phyloP scores from a whole-genome alignment of 805 yeast species.

The Zygotorulaspora sp. region DNA sequence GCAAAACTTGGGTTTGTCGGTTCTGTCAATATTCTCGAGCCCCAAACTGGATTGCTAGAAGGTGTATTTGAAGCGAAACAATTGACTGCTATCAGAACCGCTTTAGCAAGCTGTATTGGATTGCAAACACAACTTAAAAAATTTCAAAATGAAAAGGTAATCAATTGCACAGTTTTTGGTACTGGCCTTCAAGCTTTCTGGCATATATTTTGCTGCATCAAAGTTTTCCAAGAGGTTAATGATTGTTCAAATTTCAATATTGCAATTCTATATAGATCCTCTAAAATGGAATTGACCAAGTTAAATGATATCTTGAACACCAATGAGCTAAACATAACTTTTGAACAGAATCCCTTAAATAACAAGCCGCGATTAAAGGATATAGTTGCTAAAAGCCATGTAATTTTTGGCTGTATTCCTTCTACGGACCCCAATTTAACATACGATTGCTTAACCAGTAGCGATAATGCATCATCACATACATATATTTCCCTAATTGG shows the following conservation, averaged over 20 bases:
- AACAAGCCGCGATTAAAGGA: slow-evolving; percentile 16
- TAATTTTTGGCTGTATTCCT: slow-evolving; percentile 60
- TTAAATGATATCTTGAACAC: slow-evolving; percentile 39
- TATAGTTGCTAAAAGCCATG: slow-evolving; percentile 39
- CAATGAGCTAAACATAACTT: slow-evolving; percentile 32
- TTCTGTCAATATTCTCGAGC: slow-evolving; percentile 47
- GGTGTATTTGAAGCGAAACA: slow-evolving; percentile 57
- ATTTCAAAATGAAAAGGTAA: slow-evolving; percentile 12
- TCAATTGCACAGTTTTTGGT: slow-evolving; percentile 45
- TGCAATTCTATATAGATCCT: slow-evolving; percentile 37
- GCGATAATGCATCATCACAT: slow-evolving; percentile 21
- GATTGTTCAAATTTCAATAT: slow-evolving; percentile 34
- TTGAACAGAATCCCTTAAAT: slow-evolving; percentile 29
- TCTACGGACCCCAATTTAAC: slow-evolving; percentile 46
- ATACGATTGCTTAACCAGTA: slow-evolving; percentile 27
- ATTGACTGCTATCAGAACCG: slow-evolving; percentile 64
- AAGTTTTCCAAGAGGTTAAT: slow-evolving; percentile 8
- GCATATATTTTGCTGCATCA: slow-evolving; percentile 40
- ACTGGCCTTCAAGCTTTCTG: slow-evolving; percentile 62
- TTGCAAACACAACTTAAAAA: slow-evolving; percentile 27
- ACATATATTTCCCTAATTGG: slow-evolving; percentile 57
- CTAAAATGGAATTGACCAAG: slow-evolving; percentile 43
- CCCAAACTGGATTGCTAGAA: slow-evolving; percentile 44
- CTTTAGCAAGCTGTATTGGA: slow-evolving; percentile 50
- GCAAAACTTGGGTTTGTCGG: slow-evolving; percentile 60